phyloP scores from a whole-genome alignment of 176 grass and related monocot genomes.

The Melocanna baccifera region DNA sequence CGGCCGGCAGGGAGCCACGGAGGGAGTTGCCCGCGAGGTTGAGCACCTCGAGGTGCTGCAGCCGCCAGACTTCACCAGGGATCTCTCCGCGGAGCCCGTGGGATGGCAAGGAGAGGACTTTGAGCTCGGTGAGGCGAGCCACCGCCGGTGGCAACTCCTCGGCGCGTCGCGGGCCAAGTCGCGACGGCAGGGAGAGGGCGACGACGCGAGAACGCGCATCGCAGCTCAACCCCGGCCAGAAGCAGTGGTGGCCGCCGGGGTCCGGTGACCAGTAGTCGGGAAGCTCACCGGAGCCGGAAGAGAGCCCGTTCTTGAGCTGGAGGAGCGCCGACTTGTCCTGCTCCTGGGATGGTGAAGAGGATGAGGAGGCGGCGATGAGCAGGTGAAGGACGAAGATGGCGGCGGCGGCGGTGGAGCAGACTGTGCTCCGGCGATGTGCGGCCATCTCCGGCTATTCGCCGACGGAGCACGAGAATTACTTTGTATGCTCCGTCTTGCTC shows the following conservation, averaged over 20 bases:
- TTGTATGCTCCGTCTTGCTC: no score
- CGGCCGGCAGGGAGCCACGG: slow-evolving; percentile 51
- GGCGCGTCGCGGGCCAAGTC: background rate
- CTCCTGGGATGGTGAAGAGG: background rate
- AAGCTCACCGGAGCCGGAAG: slow-evolving; percentile 25
- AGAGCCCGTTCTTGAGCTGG: slow-evolving; percentile 52
- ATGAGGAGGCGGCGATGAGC: background rate
- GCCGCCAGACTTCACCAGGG: slow-evolving; percentile 50
- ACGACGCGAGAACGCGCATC: slow-evolving; percentile 55
- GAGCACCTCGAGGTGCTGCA: slow-evolving; percentile 55
- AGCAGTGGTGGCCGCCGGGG: slow-evolving; percentile 50
- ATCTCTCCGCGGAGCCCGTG: slow-evolving; percentile 51
- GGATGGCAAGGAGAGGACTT: slow-evolving; percentile 52
- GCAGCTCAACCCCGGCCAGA: slow-evolving; percentile 56
- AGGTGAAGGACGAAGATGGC: slow-evolving; percentile 27
- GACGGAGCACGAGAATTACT: background rate
- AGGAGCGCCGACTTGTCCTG: slow-evolving; percentile 47
- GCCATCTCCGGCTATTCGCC: slow-evolving; percentile 51
- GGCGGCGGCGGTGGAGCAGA: background rate
- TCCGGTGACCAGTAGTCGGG: slow-evolving; percentile 29
- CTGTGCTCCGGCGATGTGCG: slow-evolving; percentile 15
- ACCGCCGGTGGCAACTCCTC: slow-evolving; percentile 51
- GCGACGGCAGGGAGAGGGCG: slow-evolving; percentile 40
- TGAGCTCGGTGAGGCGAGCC: slow-evolving; percentile 53
- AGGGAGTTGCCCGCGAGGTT: slow-evolving; percentile 71